phyloP scores from a whole-genome alignment of 805 yeast genomes.

The Saturnispora hagleri region DNA sequence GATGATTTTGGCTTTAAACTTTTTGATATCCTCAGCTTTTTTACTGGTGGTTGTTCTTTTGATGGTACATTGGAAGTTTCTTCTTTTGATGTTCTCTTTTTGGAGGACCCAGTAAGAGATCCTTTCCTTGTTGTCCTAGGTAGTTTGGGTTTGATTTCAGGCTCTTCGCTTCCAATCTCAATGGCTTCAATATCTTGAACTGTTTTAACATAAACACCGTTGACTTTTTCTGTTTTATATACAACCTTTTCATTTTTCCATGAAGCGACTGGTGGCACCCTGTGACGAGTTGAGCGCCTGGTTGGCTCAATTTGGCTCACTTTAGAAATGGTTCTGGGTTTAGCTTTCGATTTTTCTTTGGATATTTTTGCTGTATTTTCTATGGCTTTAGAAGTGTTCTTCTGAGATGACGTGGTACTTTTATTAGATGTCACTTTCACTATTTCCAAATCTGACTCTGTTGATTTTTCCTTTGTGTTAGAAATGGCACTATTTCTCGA shows the following conservation, averaged over 20 bases:
- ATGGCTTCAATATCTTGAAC: conserved; percentile 48
- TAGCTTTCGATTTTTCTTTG: conserved; percentile 8
- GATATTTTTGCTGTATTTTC: neutral
- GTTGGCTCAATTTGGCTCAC: conserved; percentile 25
- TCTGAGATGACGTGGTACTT: neutral
- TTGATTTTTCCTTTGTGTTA: neutral
- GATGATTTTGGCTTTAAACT: neutral
- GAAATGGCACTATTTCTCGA: neutral
- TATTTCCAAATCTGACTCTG: neutral
- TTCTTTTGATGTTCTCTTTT: neutral
- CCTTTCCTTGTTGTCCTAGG: neutral
- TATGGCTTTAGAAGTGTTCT: neutral
- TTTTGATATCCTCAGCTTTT: neutral
- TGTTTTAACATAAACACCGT: conserved; percentile 45
- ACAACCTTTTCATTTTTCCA: conserved; percentile 79
- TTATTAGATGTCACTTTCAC: neutral
- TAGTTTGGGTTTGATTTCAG: conserved; percentile 15
- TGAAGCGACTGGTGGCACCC: conserved; percentile 64
- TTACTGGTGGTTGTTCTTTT: neutral
- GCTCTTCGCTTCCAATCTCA: neutral
- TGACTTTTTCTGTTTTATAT: conserved; percentile 37
- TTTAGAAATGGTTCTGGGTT: conserved; percentile 5
- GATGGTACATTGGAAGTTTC: neutral
- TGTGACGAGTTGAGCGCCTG: conserved; percentile 57
- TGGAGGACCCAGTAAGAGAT: neutral